phyloP scores from a whole-genome alignment of 257 asterid species.

The Oldenlandia corymbosa region DNA sequence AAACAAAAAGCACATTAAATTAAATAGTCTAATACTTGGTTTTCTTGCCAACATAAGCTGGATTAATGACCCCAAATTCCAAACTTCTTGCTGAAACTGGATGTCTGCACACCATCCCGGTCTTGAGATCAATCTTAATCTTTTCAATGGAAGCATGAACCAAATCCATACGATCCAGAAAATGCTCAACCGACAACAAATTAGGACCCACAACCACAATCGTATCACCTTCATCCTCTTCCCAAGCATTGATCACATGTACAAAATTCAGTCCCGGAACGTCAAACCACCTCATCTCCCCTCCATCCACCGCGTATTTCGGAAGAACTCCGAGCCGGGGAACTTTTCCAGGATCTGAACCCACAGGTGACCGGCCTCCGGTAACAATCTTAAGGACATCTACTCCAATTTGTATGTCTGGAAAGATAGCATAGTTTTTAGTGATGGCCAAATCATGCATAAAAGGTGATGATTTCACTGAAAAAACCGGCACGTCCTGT shows the following conservation, averaged over 20 bases:
- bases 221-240: conserved; percentile 60
- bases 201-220: conserved; percentile 70
- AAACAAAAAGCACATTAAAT: too few relatives aligned
- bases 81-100: conserved; percentile 61
- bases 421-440: conserved; percentile 55
- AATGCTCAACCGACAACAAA: conserved; percentile 57
- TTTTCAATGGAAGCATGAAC: conserved; percentile 69
- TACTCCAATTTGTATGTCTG: conserved; percentile 74
- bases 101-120: conserved; percentile 44
- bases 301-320: conserved; percentile 52
- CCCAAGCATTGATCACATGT: conserved; percentile 79
- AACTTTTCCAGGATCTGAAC: conserved; percentile 42
- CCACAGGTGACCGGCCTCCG: conserved; percentile 63
- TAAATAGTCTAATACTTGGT: too few relatives aligned
- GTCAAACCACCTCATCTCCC: conserved; percentile 69
- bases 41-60: conserved; percentile 47
- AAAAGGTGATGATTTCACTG: conserved; percentile 58
- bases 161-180: conserved; percentile 59
- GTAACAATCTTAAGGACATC: conserved; percentile 46
- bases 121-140: conserved; percentile 50
- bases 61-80: conserved; percentile 68
- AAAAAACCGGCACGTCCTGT: conserved; percentile 65
- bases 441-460: conserved; percentile 80
- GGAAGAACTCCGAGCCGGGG: conserved; percentile 68
- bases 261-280: conserved; percentile 54